Conservation (phyloP, 208 protist genomes). For the Angomonas ambiguus region DNA sequence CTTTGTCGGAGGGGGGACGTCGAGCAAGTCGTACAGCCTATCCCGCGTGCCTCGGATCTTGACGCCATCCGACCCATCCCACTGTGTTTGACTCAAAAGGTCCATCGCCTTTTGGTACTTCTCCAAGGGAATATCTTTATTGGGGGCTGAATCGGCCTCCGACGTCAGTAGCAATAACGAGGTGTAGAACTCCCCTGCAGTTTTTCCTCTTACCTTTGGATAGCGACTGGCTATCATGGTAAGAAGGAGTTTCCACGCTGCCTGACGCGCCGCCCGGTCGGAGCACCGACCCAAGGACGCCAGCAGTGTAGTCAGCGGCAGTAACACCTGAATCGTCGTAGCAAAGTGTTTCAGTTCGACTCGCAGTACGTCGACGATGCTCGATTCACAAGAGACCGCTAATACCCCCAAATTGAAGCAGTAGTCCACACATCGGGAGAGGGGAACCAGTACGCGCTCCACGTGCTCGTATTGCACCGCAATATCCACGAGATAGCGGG, state of each 20-base stretch:
- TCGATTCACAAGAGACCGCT: conserved; percentile 28
- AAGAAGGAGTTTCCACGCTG: conserved; percentile 65
- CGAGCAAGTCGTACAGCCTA: conserved; percentile 69
- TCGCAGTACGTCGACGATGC: conserved; percentile 57
- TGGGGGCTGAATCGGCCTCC: background rate
- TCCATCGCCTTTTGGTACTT: conserved; percentile 36
- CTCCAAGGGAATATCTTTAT: background rate
- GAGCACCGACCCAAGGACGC: conserved; percentile 59
- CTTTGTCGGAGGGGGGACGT: conserved; percentile 30
- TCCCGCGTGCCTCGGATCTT: conserved; percentile 67
- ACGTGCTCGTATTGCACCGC: conserved; percentile 39
- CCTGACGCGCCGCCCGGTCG: conserved; percentile 34
- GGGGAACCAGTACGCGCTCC: conserved; percentile 81
- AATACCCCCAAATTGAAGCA: conserved; percentile 60
- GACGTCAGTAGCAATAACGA: conserved; percentile 70
- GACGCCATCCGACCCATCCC: conserved; percentile 69
- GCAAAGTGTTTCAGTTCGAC: conserved; percentile 70
- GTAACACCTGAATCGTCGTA: conserved; percentile 64
- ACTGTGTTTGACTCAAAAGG: conserved; percentile 57
- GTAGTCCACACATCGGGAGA: conserved; percentile 50
- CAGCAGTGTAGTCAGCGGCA: conserved; percentile 67
- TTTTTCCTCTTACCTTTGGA: conserved; percentile 85
- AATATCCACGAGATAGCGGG: conserved; percentile 46
- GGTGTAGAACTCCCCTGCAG: conserved; percentile 85
- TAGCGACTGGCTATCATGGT: conserved; percentile 88